Evolutionary conservation across 345 rosid genomes (phyloP).

Genomic region (Brassica cretica): DNA sequence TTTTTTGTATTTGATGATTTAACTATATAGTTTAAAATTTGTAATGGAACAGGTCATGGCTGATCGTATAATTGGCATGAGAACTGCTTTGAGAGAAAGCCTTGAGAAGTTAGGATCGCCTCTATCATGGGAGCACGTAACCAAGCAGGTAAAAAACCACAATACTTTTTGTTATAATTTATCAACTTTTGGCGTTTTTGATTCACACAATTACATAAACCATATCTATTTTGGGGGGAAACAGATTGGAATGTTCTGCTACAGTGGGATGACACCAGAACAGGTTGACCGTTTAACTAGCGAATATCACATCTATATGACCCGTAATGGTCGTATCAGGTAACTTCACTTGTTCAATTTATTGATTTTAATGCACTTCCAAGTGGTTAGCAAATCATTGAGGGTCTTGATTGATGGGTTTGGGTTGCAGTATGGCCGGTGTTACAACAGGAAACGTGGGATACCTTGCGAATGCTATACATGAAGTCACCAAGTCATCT

Average conservation of each 20-base stretch:
- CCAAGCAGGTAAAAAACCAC: constrained; percentile 63
- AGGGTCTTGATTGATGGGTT: constrained; percentile 12
- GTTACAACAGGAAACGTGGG: constrained; percentile 79
- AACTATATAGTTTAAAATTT: not conserved
- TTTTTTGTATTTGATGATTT: not conserved
- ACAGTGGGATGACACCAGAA: constrained; percentile 89
- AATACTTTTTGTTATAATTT: not conserved
- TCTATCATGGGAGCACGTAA: constrained; percentile 83
- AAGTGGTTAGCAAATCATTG: constrained; percentile 17
- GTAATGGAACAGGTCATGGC: constrained; percentile 68
- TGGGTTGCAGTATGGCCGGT: constrained; percentile 87
- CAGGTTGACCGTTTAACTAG: constrained; percentile 80
- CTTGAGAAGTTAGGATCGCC: constrained; percentile 84
- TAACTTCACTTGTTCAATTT: constrained; percentile 30
- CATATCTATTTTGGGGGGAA: constrained; percentile 12
- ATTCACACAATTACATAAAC: constrained; percentile 7
- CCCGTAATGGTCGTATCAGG: constrained; percentile 95
- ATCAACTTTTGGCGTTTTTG: not conserved
- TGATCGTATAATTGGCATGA: constrained; percentile 93
- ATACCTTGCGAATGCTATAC: constrained; percentile 86
- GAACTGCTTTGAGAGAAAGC: constrained; percentile 69
- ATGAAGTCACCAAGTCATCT: constrained; percentile 67
- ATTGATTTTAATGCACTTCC: not conserved
- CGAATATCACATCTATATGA: constrained; percentile 84
- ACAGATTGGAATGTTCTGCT: constrained; percentile 98